These are phyloP conservation scores for Sphagnum magellanicum DNA, from an alignment of 228 moss, liverwort and hornwort species.

Conservation along the genomic window DNA sequence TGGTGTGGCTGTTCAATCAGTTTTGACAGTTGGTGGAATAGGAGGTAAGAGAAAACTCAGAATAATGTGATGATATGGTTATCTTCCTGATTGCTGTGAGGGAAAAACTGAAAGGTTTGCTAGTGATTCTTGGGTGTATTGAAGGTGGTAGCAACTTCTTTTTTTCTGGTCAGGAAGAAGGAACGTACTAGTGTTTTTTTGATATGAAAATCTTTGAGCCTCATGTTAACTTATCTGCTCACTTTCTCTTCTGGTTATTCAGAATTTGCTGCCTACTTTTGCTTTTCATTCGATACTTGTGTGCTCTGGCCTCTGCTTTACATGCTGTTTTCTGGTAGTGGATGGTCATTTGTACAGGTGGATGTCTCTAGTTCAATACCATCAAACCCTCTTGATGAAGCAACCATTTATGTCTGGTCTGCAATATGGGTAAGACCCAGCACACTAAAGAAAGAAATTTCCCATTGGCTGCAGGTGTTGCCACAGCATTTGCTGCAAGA, in stretches of 20 bases:
- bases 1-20: constrained; percentile 75
- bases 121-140: too few species aligned
- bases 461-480: constrained; percentile 53
- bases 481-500: constrained; percentile 94
- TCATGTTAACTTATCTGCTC: too few species aligned
- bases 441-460: neutral
- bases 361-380: neutral
- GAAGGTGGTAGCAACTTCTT: too few species aligned
- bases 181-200: too few species aligned
- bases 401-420: neutral
- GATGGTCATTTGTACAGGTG: neutral
- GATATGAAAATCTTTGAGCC: too few species aligned
- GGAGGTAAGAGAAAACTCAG: constrained; percentile 44
- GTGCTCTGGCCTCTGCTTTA: neutral
- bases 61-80: too few species aligned
- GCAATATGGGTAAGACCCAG: neutral
- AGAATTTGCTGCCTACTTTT: too few species aligned
- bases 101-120: too few species aligned
- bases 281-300: too few species aligned
- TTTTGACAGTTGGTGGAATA: constrained; percentile 82
- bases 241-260: too few species aligned
- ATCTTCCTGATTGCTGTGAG: too few species aligned
- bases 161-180: too few species aligned
- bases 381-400: neutral
- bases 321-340: neutral